Evolutionary conservation across 352 stramenopile species (phyloP), one percentile per base, ranked within the genome.

Genomic region (Plasmopara muralis): DNA sequence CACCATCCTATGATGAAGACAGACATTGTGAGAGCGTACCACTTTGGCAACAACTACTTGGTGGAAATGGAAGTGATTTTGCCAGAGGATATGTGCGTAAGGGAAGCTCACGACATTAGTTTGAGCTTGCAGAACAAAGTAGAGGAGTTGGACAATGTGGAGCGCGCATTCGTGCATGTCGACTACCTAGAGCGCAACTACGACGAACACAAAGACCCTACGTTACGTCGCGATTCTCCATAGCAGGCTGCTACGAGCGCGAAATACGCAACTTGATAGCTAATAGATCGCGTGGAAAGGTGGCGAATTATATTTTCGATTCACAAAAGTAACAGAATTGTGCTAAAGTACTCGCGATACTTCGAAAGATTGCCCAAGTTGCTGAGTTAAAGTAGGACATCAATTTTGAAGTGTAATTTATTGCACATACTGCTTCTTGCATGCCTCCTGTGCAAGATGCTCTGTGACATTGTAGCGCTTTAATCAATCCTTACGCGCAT

Each of bases 161-260:
- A 99, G 75, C 86, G 95, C 40, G 96, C 93, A 44, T 99, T 99
- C 72, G 95, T 99, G 41, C 95, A 99, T 62, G 95, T 98, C 45
- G 95, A 98, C 77, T 98, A 98, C 61, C 70, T 95, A 41, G 73
- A 78, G 43, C 84, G 84, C 39, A 84, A 87, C 68, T 91, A 93
- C 57, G 82, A 94, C 52, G 85, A 95, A 59, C 85, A 95, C 65
- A 94, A 94, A 67, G 81, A 91, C 56, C 76, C 80, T 37, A 93
- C 83, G 6, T 51, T 87, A 40, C 77, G 80, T 10, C 70, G 79
- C 29, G 74, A 71, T 43, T 72, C 66, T 5, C 42, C 60, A 10
- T 68, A 62, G 33, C 16, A 46, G 9, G 9, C 12, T 41, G 20
- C 33, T 38, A 38, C 33, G 33, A 38, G 33, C 20, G 20, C 20